Conservation (phyloP, 1,284 basidiomycete species). For the Fomitopsis pinicola region DNA sequence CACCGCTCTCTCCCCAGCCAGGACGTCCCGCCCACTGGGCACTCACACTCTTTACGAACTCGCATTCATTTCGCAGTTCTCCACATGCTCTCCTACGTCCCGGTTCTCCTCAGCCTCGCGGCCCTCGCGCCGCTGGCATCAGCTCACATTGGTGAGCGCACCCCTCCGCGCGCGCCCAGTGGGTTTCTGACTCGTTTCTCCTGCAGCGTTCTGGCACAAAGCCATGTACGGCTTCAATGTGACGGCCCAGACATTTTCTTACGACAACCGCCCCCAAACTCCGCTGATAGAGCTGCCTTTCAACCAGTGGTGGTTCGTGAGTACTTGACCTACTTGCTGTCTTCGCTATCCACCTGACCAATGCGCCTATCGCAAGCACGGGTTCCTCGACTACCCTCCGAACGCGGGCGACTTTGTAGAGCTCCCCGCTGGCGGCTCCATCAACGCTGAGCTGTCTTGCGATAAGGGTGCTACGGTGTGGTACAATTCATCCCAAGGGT, state of each 20-base stretch:
- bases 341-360: neutral
- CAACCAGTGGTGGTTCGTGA: conserved; percentile 64
- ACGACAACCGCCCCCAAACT: conserved; percentile 52
- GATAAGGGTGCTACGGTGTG: conserved; percentile 53
- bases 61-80: conserved; percentile 9
- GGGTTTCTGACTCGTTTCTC: neutral
- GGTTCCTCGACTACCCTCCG: conserved; percentile 53
- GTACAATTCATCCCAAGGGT: conserved; percentile 41
- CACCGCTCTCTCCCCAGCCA: conserved; percentile 4
- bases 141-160: conserved; percentile 18
- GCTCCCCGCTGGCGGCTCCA: conserved; percentile 49
- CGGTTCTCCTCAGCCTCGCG: conserved; percentile 19
- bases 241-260: conserved; percentile 41
- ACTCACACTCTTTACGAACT: conserved; percentile 20
- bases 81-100: conserved; percentile 20
- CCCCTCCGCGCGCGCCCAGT: neutral
- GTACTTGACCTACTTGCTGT: conserved; percentile 4
- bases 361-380: conserved; percentile 30
- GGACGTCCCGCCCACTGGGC: conserved; percentile 14
- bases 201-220: conserved; percentile 27
- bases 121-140: conserved; percentile 20
- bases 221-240: conserved; percentile 55
- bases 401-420: conserved; percentile 50
- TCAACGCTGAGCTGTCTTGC: conserved; percentile 50
- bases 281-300: conserved; percentile 54